Percentiles rank a stretch among this genome's conserved stretches.
phyloP scores from a whole-genome alignment of 2,329 filamentous ascomycete species.

The Penicillium glabrum region DNA sequence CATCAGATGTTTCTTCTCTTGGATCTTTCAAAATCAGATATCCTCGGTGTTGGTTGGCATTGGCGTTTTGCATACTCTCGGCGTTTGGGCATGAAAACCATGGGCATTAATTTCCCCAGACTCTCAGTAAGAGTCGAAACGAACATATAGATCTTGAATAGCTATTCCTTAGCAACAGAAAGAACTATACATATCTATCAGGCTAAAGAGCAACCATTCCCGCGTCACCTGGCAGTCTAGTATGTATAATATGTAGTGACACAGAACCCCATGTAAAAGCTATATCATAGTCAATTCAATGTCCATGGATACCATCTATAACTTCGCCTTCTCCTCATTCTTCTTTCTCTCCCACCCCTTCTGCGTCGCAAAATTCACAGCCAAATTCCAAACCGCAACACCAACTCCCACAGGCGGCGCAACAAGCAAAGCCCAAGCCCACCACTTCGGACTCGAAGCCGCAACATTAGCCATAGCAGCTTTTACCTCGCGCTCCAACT shows the following conservation, averaged over 20 bases:
- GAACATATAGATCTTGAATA: neutral
- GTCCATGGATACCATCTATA: constrained; percentile 25
- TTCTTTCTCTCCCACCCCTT: constrained; percentile 66
- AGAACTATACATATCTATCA: neutral
- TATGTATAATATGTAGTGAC: neutral
- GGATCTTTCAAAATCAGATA: constrained; percentile 4
- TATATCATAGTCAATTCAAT: neutral
- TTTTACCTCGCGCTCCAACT: constrained; percentile 67
- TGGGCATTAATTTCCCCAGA: neutral
- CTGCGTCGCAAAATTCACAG: constrained; percentile 70
- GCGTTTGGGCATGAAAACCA: neutral
- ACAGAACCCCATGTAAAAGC: neutral
- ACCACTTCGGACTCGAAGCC: constrained; percentile 71
- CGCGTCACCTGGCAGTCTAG: neutral
- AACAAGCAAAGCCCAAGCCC: constrained; percentile 68
- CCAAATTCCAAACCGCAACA: constrained; percentile 69
- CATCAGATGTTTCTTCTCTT: neutral
- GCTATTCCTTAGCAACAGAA: too few species aligned
- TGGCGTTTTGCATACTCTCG: neutral
- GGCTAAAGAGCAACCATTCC: neutral
- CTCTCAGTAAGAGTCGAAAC: neutral
- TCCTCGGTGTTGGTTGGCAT: constrained; percentile 1
- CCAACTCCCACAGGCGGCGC: constrained; percentile 73
- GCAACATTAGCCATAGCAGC: constrained; percentile 65
- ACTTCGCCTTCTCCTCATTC: constrained; percentile 59